These are phyloP conservation scores for Stagonosporopsis tanaceti DNA, from an alignment of 2,329 filamentous ascomycete species.

Conservation along the genomic window DNA sequence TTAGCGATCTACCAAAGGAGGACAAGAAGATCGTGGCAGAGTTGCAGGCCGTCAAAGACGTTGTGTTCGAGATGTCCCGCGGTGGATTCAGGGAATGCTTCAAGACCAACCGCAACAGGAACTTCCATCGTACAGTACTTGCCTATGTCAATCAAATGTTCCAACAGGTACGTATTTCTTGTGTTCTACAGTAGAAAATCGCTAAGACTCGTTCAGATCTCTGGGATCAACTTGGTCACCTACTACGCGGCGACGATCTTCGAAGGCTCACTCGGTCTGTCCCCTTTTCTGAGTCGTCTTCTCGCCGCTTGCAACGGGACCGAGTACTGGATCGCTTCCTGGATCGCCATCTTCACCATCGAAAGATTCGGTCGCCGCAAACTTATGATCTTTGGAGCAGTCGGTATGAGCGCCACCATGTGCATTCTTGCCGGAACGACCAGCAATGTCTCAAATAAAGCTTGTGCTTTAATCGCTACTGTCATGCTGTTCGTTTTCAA, in stretches of 20 bases:
- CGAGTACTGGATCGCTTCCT: constrained; percentile 52
- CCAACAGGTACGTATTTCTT: constrained; percentile 47
- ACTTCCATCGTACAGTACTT: constrained; percentile 54
- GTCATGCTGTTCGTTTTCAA: constrained; percentile 94
- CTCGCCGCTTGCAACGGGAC: constrained; percentile 54
- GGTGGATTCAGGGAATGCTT: constrained; percentile 65
- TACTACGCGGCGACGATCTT: constrained; percentile 56
- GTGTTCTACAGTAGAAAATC: constrained; percentile 14
- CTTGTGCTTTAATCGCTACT: constrained; percentile 57
- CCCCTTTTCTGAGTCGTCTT: constrained; percentile 45
- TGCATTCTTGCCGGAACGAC: constrained; percentile 46
- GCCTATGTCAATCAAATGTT: constrained; percentile 57
- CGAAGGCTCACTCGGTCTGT: constrained; percentile 51
- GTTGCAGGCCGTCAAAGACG: constrained; percentile 49
- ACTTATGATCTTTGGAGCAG: constrained; percentile 51
- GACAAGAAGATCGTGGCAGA: constrained; percentile 49
- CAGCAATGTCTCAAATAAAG: constrained; percentile 33
- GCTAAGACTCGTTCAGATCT: constrained; percentile 56
- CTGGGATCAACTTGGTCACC: constrained; percentile 50
- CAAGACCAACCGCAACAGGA: constrained; percentile 60
- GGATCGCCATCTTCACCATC: constrained; percentile 54
- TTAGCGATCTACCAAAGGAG: constrained; percentile 51
- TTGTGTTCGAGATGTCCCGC: constrained; percentile 51
- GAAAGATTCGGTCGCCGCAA: constrained; percentile 49
- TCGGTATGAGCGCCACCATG: constrained; percentile 48